Evolutionary conservation across 805 yeast genomes (phyloP).

Genomic region (Saturnispora bothae): DNA sequence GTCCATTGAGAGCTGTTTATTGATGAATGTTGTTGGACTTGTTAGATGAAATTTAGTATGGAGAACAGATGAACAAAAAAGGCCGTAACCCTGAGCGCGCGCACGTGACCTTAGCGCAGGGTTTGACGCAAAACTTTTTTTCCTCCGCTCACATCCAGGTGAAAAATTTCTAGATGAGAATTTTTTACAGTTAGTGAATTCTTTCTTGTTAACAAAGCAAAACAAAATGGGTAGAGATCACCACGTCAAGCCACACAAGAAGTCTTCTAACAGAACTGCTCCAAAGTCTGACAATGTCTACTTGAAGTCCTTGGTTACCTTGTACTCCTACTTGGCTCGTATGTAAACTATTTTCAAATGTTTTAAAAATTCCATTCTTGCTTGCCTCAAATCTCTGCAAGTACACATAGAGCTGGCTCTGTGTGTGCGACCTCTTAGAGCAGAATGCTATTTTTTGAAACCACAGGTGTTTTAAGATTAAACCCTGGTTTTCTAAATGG

Average conservation of each 20-base stretch:
- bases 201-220: slow-evolving; percentile 1
- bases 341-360: slow-evolving; percentile 36
- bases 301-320: slow-evolving; percentile 95
- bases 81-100: neutral
- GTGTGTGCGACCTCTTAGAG: slow-evolving; percentile 26
- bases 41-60: no score
- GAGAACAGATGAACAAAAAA: no score
- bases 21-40: no score
- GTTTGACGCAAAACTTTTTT: slow-evolving; percentile 1
- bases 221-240: slow-evolving; percentile 92
- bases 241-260: slow-evolving; percentile 90
- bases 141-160: neutral
- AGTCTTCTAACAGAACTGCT: slow-evolving; percentile 94
- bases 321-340: slow-evolving; percentile 99
- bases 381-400: slow-evolving; percentile 6
- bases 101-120: neutral
- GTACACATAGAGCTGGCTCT: neutral
- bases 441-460: slow-evolving; percentile 28
- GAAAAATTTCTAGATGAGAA: slow-evolving; percentile 1
- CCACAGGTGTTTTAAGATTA: neutral
- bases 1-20: slow-evolving; percentile 7
- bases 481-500: slow-evolving; percentile 1
- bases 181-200: neutral
- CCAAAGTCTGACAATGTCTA: slow-evolving; percentile 99
- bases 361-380: slow-evolving; percentile 18